These are phyloP conservation scores for Oryza glumipatula DNA, from an alignment of 176 grass and related monocot genomes.

Conservation along the genomic window DNA sequence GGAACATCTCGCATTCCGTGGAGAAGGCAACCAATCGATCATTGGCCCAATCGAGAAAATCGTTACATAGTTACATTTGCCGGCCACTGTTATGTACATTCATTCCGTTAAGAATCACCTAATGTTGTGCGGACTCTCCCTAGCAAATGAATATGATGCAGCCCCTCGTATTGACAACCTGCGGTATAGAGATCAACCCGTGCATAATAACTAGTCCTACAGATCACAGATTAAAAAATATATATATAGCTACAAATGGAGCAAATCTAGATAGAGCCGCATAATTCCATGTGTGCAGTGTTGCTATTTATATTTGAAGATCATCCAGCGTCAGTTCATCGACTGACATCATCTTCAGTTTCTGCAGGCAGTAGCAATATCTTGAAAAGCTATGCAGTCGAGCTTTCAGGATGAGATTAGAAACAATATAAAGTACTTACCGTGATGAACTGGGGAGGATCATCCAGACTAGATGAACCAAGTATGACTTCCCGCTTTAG, in stretches of 20 bases:
- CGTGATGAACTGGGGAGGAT: conserved; percentile 74
- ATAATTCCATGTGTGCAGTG: conserved; percentile 1
- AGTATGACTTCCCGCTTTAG: conserved; percentile 75
- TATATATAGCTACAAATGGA: conserved; percentile 23
- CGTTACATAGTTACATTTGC: conserved; percentile 5
- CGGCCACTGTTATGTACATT: conserved; percentile 44
- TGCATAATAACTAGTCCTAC: background rate
- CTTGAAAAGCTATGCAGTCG: conserved; percentile 6
- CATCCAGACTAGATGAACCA: conserved; percentile 77
- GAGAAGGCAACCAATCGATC: conserved; percentile 5
- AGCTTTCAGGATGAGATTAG: background rate
- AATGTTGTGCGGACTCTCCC: conserved; percentile 22
- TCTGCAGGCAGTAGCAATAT: conserved; percentile 48
- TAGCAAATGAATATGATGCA: conserved; percentile 42
- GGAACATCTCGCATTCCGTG: background rate
- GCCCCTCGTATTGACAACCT: conserved; percentile 23
- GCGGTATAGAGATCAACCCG: conserved; percentile 8
- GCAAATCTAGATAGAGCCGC: background rate
- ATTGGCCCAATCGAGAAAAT: conserved; percentile 25
- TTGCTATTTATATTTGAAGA: conserved; percentile 53
- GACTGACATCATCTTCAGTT: conserved; percentile 66
- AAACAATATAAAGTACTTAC: conserved; percentile 51
- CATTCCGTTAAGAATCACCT: conserved; percentile 24
- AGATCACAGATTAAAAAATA: conserved; percentile 9
- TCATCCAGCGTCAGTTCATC: conserved; percentile 58